These are phyloP conservation scores for Ceratocystiopsis minuta DNA, from an alignment of 2,329 filamentous ascomycete species.

Conservation along the genomic window DNA sequence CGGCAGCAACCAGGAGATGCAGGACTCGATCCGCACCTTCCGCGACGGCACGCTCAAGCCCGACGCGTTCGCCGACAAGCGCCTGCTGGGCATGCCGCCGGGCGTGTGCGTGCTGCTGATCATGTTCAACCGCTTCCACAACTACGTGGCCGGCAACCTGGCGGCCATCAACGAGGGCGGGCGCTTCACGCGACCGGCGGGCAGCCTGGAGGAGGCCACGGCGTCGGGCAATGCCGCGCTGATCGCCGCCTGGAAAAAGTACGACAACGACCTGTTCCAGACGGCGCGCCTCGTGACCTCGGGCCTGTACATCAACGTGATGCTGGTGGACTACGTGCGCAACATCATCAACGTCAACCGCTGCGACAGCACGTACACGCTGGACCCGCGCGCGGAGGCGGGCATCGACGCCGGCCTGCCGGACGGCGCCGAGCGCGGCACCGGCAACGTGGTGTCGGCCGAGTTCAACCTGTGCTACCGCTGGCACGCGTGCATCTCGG, in stretches of 20 bases:
- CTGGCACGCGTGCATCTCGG: conserved; percentile 66
- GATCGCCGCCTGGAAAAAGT: conserved; percentile 40
- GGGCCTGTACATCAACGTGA: conserved; percentile 64
- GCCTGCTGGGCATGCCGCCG: conserved; percentile 52
- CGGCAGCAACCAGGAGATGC: conserved; percentile 47
- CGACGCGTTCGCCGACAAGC: conserved; percentile 53
- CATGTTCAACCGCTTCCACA: conserved; percentile 77
- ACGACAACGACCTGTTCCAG: conserved; percentile 65
- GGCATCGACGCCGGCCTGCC: conserved; percentile 34
- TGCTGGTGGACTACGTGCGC: conserved; percentile 58
- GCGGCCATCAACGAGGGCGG: conserved; percentile 73
- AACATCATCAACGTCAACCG: conserved; percentile 55
- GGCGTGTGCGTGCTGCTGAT: conserved; percentile 54
- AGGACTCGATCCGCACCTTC: conserved; percentile 50
- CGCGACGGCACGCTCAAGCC: conserved; percentile 54
- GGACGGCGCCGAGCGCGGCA: conserved; percentile 46
- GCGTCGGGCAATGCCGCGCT: conserved; percentile 30
- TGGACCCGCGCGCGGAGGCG: conserved; percentile 58
- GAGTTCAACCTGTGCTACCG: conserved; percentile 83
- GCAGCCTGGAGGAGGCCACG: conserved; percentile 18
- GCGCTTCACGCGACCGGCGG: conserved; percentile 50
- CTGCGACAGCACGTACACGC: conserved; percentile 59
- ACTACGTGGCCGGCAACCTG: conserved; percentile 63
- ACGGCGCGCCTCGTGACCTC: conserved; percentile 58
- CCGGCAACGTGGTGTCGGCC: conserved; percentile 68